Percentiles rank a stretch among this genome's conserved stretches.
phyloP scores from a whole-genome alignment of 2,329 filamentous ascomycete species.

The Aureobasidium melanogenum region DNA sequence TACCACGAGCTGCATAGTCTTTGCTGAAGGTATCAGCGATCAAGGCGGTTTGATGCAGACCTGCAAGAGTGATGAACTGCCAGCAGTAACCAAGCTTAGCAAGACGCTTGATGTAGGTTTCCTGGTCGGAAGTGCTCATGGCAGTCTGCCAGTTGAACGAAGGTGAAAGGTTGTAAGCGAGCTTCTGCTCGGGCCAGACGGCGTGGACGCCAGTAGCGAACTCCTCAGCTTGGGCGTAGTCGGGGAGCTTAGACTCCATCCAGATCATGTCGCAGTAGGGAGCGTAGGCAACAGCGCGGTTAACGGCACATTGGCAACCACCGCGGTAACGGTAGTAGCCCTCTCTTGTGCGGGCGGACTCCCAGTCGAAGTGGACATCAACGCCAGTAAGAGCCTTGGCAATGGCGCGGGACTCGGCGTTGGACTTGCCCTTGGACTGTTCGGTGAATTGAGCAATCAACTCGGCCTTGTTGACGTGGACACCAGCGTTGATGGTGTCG shows the following conservation, averaged over 20 bases:
- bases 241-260: conserved; percentile 98
- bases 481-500: conserved; percentile 65
- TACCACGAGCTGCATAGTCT: conserved; percentile 72
- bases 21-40: conserved; percentile 83
- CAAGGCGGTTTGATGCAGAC: conserved; percentile 88
- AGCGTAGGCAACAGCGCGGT: conserved; percentile 82
- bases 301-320: conserved; percentile 83
- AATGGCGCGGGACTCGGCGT: conserved; percentile 69
- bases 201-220: conserved; percentile 91
- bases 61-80: conserved; percentile 99
- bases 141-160: conserved; percentile 99
- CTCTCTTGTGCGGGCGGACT: conserved; percentile 82
- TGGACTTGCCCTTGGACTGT: conserved; percentile 72
- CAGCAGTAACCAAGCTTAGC: conserved; percentile 89
- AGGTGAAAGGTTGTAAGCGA: conserved; percentile 95
- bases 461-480: conserved; percentile 58
- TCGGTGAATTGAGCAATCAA: conserved; percentile 59
- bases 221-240: conserved; percentile 82
- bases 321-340: conserved; percentile 91
- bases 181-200: conserved; percentile 94
- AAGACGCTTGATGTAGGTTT: conserved; percentile 92
- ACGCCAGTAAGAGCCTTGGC: conserved; percentile 68
- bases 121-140: conserved; percentile 84
- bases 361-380: conserved; percentile 92
- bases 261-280: conserved; percentile 70